These are phyloP conservation scores for Umbellularia californica DNA, from an alignment of 164 flowering plant species.

Conservation along the genomic window DNA sequence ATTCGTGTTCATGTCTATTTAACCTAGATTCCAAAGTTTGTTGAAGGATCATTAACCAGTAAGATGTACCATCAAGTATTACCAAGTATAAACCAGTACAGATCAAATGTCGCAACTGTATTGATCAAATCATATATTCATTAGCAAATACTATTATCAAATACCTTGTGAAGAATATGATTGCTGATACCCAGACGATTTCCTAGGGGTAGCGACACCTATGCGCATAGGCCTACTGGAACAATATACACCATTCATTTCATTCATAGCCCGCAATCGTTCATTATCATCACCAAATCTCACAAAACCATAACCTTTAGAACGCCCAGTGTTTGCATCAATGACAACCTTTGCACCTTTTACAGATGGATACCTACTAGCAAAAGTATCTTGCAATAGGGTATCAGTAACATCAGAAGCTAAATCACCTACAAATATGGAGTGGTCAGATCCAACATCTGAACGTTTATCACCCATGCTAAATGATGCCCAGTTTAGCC, in stretches of 20 bases:
- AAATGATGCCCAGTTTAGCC: slow-evolving; percentile 91
- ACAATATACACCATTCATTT: slow-evolving; percentile 90
- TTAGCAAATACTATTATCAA: neutral
- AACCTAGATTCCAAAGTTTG: neutral
- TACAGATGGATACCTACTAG: slow-evolving; percentile 76
- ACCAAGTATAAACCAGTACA: neutral
- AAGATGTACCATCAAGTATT: neutral
- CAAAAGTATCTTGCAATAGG: slow-evolving; percentile 80
- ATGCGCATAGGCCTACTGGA: slow-evolving; percentile 95
- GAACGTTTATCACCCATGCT: slow-evolving; percentile 81
- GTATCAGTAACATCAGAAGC: slow-evolving; percentile 92
- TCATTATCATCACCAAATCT: slow-evolving; percentile 95
- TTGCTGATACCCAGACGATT: slow-evolving; percentile 76
- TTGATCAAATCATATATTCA: neutral
- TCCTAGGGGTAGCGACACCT: slow-evolving; percentile 91
- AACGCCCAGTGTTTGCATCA: slow-evolving; percentile 92
- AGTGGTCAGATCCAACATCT: slow-evolving; percentile 80
- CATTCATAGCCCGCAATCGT: slow-evolving; percentile 75
- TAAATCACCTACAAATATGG: slow-evolving; percentile 95
- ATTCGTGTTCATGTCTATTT: neutral
- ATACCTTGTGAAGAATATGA: slow-evolving; percentile 66
- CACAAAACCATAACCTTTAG: slow-evolving; percentile 96
- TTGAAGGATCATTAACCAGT: neutral
- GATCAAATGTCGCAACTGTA: neutral
- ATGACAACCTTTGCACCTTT: slow-evolving; percentile 95